Conservation (phyloP, 345 rosid species). For the Anacardium occidentale region DNA sequence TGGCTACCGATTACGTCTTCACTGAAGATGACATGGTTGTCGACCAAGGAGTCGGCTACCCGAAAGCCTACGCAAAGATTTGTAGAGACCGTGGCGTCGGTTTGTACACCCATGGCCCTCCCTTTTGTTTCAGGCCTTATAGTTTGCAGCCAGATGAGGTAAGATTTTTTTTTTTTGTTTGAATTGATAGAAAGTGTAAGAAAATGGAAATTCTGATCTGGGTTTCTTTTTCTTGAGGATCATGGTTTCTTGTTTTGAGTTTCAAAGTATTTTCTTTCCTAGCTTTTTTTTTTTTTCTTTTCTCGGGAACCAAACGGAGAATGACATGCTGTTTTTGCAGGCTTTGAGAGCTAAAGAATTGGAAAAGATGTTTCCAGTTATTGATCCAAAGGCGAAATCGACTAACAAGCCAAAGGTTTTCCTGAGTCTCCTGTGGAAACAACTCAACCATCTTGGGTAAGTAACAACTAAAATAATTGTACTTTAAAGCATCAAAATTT, state of each 20-base stretch:
- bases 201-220: constrained; percentile 1
- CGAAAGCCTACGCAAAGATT: constrained; percentile 69
- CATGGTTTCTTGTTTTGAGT: background rate
- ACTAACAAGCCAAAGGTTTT: constrained; percentile 69
- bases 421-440: constrained; percentile 82
- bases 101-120: constrained; percentile 62
- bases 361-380: constrained; percentile 61
- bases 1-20: constrained; percentile 43
- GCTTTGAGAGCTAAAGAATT: constrained; percentile 45
- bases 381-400: constrained; percentile 68
- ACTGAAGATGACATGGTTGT: constrained; percentile 55
- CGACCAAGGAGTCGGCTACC: constrained; percentile 72
- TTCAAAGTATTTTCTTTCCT: background rate
- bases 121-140: constrained; percentile 67
- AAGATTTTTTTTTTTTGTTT: constrained; percentile 7
- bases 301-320: background rate
- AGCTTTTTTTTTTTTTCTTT: background rate
- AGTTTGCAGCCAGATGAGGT: constrained; percentile 63
- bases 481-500: background rate
- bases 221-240: background rate
- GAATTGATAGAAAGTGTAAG: constrained; percentile 8
- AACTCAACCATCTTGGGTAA: constrained; percentile 87
- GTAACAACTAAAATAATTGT: background rate
- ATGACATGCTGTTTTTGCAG: constrained; percentile 31
- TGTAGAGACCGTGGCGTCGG: constrained; percentile 47